Evolutionary conservation across 306 rosid species (phyloP).

Genomic region (Oxytropis ochrocephala): DNA sequence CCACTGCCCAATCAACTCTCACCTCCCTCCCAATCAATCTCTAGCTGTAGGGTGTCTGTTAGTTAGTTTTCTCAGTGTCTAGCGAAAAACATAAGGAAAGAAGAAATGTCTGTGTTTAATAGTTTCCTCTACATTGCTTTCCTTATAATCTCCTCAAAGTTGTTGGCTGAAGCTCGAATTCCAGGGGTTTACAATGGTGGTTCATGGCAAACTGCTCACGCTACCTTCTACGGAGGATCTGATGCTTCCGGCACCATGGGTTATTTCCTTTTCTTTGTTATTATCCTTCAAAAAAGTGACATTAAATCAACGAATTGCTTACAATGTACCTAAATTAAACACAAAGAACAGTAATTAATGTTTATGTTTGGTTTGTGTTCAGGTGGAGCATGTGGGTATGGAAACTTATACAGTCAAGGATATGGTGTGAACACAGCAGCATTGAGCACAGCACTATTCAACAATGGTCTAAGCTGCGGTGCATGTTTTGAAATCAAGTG

Average conservation of each 20-base stretch:
- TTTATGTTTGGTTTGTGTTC: neutral
- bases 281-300: neutral
- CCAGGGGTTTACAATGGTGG: conserved; percentile 74
- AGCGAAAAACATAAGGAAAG: neutral
- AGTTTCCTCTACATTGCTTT: conserved; percentile 28
- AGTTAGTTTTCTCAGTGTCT: neutral
- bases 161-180: conserved; percentile 48
- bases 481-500: conserved; percentile 91
- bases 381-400: conserved; percentile 99
- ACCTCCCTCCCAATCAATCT: neutral
- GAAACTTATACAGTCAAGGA: conserved; percentile 92
- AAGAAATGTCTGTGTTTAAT: conserved; percentile 31
- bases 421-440: conserved; percentile 94
- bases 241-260: conserved; percentile 99
- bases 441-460: conserved; percentile 85
- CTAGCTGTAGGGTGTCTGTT: neutral
- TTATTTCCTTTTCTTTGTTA: neutral
- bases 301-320: neutral
- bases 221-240: conserved; percentile 92
- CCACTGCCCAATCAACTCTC: neutral
- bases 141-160: conserved; percentile 39
- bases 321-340: neutral
- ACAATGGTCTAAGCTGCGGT: conserved; percentile 85
- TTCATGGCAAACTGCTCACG: conserved; percentile 79
- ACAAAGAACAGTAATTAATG: neutral